Base-by-base conservation (phyloP, 2,329 filamentous ascomycete species). In the Rutstroemia sp. region DNA sequence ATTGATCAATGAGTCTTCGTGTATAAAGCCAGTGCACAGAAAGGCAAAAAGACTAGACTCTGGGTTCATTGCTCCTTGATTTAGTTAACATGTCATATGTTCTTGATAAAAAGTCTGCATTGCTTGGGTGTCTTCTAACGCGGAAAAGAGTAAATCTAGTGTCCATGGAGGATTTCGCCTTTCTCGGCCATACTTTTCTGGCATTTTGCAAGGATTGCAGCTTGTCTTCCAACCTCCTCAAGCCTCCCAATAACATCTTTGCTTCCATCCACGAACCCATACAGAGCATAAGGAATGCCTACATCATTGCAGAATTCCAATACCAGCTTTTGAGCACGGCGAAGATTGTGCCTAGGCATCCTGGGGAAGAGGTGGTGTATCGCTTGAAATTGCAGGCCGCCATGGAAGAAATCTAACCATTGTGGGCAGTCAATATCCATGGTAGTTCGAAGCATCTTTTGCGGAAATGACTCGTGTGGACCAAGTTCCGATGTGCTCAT, bases 401-500 rank as follows among this genome's bases (percentile, higher is more conserved):
- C 90, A 65, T 95, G 90, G 71, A 95, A 81, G 69, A 91, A 95
- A 69, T 95, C 90, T 12, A 95, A 77, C 90, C 91, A 95, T 12
- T 80, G 77, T 0, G 90, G 89, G 67, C 90, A 95, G 69, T 94
- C 90, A 21, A 95, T 85, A 62, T 95, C 90, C 90, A 96, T 95
- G 12, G 91, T 95, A 1, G 91, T 96, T 63, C 92, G 85, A 47
- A 96, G 78, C 86, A 95, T 94, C 71, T 86, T 88, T 72, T 95
- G 90, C 0, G 91, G 84, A 70, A 96, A 96, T 0, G 88, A 94
- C 70, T 96, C 91, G 52, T 85, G 78, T 1, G 87, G 83, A 0
- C 92, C 92, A 12, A 96, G 77, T 65, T 96, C 90, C 10, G 88
- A 81, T 0, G 91, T 96, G 64, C 88, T 92, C 91, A 95, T 96